A percentile compares a stretch with the other conserved stretches of the same genome.
Conservation (phyloP, 345 rosid genomes). For the Citrus cavaleriei region DNA sequence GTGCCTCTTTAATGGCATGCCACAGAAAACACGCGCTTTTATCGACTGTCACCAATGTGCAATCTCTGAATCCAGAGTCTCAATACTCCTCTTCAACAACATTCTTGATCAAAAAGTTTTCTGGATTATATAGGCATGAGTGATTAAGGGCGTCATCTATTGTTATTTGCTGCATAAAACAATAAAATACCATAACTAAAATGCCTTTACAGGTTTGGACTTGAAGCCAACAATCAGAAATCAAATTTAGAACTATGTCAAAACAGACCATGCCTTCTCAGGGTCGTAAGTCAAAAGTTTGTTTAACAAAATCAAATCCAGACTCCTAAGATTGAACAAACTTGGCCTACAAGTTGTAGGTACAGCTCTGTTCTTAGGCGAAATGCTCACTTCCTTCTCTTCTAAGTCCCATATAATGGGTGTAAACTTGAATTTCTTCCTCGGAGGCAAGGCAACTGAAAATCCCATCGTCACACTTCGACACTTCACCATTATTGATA, state of each 20-base stretch:
- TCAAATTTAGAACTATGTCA: background rate
- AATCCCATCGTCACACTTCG: conserved; percentile 16
- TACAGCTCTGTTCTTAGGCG: conserved; percentile 22
- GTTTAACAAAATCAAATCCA: conserved; percentile 76
- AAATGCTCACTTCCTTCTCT: conserved; percentile 26
- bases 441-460: conserved; percentile 35
- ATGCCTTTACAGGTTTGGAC: background rate
- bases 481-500: conserved; percentile 20
- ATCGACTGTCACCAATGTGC: background rate
- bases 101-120: too few relatives aligned
- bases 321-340: conserved; percentile 23
- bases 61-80: background rate
- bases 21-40: background rate
- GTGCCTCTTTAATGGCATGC: background rate
- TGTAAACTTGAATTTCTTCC: conserved; percentile 65
- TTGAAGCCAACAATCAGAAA: background rate
- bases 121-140: background rate
- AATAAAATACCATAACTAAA: conserved; percentile 11
- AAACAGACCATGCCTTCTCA: conserved; percentile 38
- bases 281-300: conserved; percentile 67
- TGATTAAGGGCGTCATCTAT: conserved; percentile 75
- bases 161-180: conserved; percentile 59
- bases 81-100: background rate
- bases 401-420: conserved; percentile 47
- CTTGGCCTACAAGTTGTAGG: background rate